Evolutionary conservation across 352 stramenopile genomes (phyloP).

Genomic region (Sclerospora graminicola): DNA sequence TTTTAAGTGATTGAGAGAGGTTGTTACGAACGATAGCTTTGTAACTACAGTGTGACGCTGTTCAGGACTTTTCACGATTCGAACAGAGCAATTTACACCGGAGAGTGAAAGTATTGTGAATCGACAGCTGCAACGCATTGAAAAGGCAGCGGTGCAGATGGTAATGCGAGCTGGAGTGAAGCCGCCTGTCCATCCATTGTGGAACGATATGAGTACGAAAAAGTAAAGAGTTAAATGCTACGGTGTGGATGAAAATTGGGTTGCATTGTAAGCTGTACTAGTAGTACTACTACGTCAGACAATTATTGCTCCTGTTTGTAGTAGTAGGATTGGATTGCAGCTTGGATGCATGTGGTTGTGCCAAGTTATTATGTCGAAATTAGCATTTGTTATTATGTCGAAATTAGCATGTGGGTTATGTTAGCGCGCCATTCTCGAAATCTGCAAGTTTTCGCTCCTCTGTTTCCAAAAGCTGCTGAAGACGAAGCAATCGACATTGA

Average conservation of each 20-base stretch:
- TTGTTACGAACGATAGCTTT: conserved; percentile 1
- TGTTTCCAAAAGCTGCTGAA: conserved; percentile 53
- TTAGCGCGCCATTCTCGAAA: conserved; percentile 37
- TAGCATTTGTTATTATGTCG: too few species aligned
- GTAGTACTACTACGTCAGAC: too few species aligned
- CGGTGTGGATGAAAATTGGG: neutral
- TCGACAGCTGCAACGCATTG: conserved; percentile 54
- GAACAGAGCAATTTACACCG: conserved; percentile 78
- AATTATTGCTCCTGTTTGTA: too few species aligned
- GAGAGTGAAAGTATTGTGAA: conserved; percentile 63
- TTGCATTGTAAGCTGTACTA: too few species aligned
- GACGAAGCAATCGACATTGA: conserved; percentile 51
- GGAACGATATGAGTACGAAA: conserved; percentile 10
- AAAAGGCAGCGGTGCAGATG: conserved; percentile 45
- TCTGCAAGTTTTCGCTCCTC: conserved; percentile 62
- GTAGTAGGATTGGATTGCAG: too few species aligned
- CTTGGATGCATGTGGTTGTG: too few species aligned
- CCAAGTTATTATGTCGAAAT: too few species aligned
- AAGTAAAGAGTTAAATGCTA: neutral
- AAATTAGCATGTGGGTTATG: too few species aligned
- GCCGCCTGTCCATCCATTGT: conserved; percentile 34
- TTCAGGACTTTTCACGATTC: conserved; percentile 92
- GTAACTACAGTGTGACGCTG: conserved; percentile 1
- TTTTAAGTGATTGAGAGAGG: neutral
- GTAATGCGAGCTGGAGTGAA: conserved; percentile 32